These are phyloP conservation scores for Entomortierella parvispora DNA, from an alignment of 192 early-diverging fungal species.

Conservation along the genomic window DNA sequence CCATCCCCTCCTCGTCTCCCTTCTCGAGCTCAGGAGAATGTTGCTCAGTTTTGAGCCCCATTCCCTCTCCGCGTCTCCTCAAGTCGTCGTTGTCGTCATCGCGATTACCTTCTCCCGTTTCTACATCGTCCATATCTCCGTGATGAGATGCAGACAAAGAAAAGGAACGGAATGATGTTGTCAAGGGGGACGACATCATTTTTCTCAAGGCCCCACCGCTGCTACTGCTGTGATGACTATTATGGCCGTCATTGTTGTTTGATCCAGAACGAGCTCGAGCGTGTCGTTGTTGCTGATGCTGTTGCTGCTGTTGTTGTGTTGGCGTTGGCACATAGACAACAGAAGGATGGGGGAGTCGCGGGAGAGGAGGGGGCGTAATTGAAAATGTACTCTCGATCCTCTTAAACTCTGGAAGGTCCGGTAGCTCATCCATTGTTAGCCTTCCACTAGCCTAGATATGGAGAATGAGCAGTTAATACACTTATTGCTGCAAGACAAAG, in stretches of 20 bases:
- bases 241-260: not conserved
- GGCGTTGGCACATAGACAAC: too few relatives aligned
- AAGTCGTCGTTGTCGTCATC: not conserved
- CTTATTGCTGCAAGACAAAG: not conserved
- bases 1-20: not conserved
- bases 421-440: slow-evolving; percentile 43
- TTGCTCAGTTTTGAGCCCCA: not conserved
- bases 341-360: not conserved
- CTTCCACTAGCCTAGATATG: slow-evolving; percentile 34
- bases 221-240: not conserved
- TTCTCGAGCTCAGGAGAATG: not conserved
- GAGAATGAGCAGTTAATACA: not conserved
- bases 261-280: too few relatives aligned
- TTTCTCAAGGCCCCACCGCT: slow-evolving; percentile 16
- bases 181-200: slow-evolving; percentile 24
- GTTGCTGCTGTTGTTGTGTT: not conserved
- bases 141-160: not conserved
- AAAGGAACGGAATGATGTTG: slow-evolving; percentile 18
- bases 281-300: not conserved
- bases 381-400: not conserved
- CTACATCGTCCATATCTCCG: not conserved
- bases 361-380: not conserved
- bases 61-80: not conserved
- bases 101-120: not conserved
- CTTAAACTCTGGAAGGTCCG: slow-evolving; percentile 42